Percentiles rank a stretch among this genome's conserved stretches.
Evolutionary conservation across 345 rosid genomes (phyloP).

Genomic region (Salix caprea): DNA sequence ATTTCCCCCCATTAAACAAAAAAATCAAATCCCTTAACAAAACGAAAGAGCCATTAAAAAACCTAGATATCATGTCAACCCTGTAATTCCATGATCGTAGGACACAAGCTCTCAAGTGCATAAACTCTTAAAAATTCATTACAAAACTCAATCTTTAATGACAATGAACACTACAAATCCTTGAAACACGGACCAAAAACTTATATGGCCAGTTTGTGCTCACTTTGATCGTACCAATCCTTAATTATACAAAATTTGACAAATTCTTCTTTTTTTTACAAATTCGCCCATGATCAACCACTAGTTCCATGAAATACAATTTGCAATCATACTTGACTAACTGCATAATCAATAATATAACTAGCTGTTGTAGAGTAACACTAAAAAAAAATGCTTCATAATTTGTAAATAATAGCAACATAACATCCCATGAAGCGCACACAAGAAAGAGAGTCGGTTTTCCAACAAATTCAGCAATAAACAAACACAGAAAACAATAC

Average conservation of each 20-base stretch:
- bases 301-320: background rate
- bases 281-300: background rate
- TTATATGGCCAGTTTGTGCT: background rate
- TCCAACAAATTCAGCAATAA: background rate
- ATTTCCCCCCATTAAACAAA: background rate
- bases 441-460: background rate
- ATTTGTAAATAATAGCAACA: background rate
- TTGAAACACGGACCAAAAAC: background rate
- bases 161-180: background rate
- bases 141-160: background rate
- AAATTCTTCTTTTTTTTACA: background rate
- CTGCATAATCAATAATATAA: background rate
- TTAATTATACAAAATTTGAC: background rate
- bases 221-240: background rate
- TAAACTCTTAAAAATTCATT: too few species aligned
- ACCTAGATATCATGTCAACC: background rate
- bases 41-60: background rate
- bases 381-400: background rate
- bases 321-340: background rate
- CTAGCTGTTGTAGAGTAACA: too few species aligned
- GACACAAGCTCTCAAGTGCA: background rate
- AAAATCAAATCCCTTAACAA: background rate
- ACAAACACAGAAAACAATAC: constrained; percentile 22
- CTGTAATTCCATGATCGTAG: too few species aligned
- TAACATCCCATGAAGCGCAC: background rate